Evolutionary conservation across 2,329 filamentous ascomycete genomes (phyloP).

Genomic region (Exutisphaerella laricina): DNA sequence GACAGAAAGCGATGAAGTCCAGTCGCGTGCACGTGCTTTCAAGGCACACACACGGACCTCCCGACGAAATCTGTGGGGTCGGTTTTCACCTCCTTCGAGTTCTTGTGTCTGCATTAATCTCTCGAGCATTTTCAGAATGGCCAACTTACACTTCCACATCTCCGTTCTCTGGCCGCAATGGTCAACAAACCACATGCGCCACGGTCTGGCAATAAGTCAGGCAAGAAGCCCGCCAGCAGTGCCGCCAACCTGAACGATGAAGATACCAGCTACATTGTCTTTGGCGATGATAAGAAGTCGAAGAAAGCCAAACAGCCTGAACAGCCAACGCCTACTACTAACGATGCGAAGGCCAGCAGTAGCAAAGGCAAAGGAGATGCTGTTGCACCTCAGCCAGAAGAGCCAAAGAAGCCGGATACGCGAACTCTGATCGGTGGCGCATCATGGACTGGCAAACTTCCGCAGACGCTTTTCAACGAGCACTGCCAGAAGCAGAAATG

Average conservation of each 20-base stretch:
- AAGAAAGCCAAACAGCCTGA: slow-evolving; percentile 39
- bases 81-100: too few relatives aligned
- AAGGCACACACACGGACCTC: too few relatives aligned
- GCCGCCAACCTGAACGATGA: slow-evolving; percentile 39
- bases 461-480: slow-evolving; percentile 87
- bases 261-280: slow-evolving; percentile 47
- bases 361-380: slow-evolving; percentile 27
- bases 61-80: too few relatives aligned
- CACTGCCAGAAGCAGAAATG: slow-evolving; percentile 95
- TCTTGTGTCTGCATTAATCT: neutral
- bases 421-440: slow-evolving; percentile 83
- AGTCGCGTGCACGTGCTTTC: too few relatives aligned
- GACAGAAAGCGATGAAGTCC: too few relatives aligned
- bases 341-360: slow-evolving; percentile 12
- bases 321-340: slow-evolving; percentile 9
- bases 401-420: slow-evolving; percentile 55
- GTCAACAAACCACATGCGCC: slow-evolving; percentile 47
- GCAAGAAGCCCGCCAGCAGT: slow-evolving; percentile 28
- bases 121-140: neutral
- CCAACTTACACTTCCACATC: neutral
- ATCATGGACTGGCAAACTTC: slow-evolving; percentile 96
- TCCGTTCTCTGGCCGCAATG: slow-evolving; percentile 30
- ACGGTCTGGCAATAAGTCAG: slow-evolving; percentile 37
- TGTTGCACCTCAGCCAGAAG: slow-evolving; percentile 29
- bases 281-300: slow-evolving; percentile 39